Conservation (phyloP, 257 asterid genomes). For the Handroanthus guayacan region DNA sequence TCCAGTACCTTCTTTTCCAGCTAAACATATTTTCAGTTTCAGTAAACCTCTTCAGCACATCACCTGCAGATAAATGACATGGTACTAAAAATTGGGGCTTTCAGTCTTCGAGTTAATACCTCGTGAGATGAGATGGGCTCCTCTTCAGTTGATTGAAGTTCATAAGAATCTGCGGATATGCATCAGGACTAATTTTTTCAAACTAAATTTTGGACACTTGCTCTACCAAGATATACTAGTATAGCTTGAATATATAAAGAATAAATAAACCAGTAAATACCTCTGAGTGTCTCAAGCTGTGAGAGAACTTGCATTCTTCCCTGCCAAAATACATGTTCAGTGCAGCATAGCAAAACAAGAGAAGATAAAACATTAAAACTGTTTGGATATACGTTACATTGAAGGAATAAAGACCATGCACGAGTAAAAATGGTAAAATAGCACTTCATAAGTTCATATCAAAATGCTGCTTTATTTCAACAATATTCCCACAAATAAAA, state of each 20-base stretch:
- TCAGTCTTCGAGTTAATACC: slow-evolving; percentile 48
- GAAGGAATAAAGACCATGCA: not conserved
- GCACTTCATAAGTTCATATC: not conserved
- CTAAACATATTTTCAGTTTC: slow-evolving; percentile 2
- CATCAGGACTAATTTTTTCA: slow-evolving; percentile 28
- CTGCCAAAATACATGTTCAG: slow-evolving; percentile 45
- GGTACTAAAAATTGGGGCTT: not conserved
- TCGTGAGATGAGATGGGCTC: slow-evolving; percentile 39
- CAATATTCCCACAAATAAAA: slow-evolving; percentile 17
- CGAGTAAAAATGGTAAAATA: not conserved
- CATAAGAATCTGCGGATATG: slow-evolving; percentile 54
- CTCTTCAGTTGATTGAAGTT: slow-evolving; percentile 39
- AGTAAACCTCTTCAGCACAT: slow-evolving; percentile 17
- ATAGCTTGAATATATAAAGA: slow-evolving; percentile 21
- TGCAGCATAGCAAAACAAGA: not conserved
- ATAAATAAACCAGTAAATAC: slow-evolving; percentile 43
- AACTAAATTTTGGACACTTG: not conserved
- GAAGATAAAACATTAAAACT: slow-evolving; percentile 8
- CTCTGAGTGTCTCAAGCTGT: slow-evolving; percentile 65
- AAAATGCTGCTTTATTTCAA: not conserved
- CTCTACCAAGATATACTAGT: not conserved
- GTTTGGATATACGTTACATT: not conserved
- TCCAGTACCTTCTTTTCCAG: slow-evolving; percentile 17
- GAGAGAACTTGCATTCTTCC: slow-evolving; percentile 59
- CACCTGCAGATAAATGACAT: slow-evolving; percentile 12